phyloP scores from a whole-genome alignment of 176 grass and related monocot species.

The Lolium perenne region DNA sequence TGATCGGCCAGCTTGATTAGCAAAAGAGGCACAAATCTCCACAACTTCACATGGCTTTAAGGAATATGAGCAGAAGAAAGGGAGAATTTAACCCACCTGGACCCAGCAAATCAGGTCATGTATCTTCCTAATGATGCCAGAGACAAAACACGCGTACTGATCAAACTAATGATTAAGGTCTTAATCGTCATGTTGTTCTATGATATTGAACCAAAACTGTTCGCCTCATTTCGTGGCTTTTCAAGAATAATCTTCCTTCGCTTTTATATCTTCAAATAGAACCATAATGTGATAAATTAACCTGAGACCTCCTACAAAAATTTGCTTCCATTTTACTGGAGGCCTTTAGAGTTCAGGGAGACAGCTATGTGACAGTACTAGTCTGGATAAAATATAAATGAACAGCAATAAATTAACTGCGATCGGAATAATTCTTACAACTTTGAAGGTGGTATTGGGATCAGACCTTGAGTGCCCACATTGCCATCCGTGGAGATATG shows the following conservation, averaged over 20 bases:
- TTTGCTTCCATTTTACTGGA: not conserved
- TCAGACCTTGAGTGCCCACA: constrained; percentile 77
- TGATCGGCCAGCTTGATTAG: constrained; percentile 53
- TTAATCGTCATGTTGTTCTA: constrained; percentile 36
- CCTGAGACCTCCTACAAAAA: not conserved
- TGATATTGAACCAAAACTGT: constrained; percentile 25
- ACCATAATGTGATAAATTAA: constrained; percentile 8
- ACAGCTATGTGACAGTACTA: constrained; percentile 30
- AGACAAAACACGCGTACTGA: constrained; percentile 44
- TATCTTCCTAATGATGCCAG: constrained; percentile 57
- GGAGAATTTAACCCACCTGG: constrained; percentile 55
- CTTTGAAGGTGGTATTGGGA: constrained; percentile 64
- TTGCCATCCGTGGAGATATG: constrained; percentile 50
- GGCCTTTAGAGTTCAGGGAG: constrained; percentile 5
- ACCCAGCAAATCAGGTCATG: constrained; percentile 62
- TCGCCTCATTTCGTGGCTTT: constrained; percentile 11
- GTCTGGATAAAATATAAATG: constrained; percentile 42
- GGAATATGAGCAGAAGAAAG: constrained; percentile 55
- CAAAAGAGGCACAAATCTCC: constrained; percentile 46
- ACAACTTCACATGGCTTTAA: constrained; percentile 61
- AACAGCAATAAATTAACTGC: constrained; percentile 39
- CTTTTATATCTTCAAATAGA: constrained; percentile 18
- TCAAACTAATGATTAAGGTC: constrained; percentile 58
- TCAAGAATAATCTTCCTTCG: not conserved
- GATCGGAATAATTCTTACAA: constrained; percentile 52